Conservation (phyloP, 2,329 filamentous ascomycete species). For the Botryotinia calthae region DNA sequence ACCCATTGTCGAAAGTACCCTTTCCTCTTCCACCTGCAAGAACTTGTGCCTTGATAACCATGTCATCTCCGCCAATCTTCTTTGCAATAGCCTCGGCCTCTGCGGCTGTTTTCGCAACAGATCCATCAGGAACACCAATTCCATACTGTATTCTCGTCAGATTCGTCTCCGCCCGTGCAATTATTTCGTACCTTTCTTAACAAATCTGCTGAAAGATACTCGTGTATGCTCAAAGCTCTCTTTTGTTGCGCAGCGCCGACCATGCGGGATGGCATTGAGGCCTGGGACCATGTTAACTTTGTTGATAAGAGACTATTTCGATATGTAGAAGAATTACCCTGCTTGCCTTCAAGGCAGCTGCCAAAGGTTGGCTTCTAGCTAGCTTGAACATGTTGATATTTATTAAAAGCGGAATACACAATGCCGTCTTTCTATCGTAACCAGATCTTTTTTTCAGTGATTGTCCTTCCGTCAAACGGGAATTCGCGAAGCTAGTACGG, state of each 20-base stretch:
- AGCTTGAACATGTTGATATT: slow-evolving; percentile 76
- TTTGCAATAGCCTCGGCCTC: slow-evolving; percentile 93
- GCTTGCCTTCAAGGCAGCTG: slow-evolving; percentile 74
- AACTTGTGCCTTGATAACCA: slow-evolving; percentile 99
- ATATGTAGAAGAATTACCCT: slow-evolving; percentile 56
- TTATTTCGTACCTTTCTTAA: slow-evolving; percentile 61
- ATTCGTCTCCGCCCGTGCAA: slow-evolving; percentile 27
- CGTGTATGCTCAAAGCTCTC: slow-evolving; percentile 92
- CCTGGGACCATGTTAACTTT: slow-evolving; percentile 39
- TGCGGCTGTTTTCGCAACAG: slow-evolving; percentile 75
- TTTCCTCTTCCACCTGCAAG: slow-evolving; percentile 97
- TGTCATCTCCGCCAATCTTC: slow-evolving; percentile 87
- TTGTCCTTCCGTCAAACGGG: slow-evolving; percentile 20
- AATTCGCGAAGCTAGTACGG: slow-evolving; percentile 26
- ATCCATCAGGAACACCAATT: slow-evolving; percentile 85
- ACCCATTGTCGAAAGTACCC: slow-evolving; percentile 94
- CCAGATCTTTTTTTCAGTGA: slow-evolving; percentile 22
- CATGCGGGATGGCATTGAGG: slow-evolving; percentile 52
- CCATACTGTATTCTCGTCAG: slow-evolving; percentile 68
- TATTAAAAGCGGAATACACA: slow-evolving; percentile 29
- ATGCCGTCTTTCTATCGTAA: slow-evolving; percentile 28
- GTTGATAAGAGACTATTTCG: slow-evolving; percentile 27
- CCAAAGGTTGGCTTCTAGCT: slow-evolving; percentile 76
- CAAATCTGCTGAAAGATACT: slow-evolving; percentile 93
- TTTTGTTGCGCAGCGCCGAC: slow-evolving; percentile 72